Percentiles rank a stretch among this genome's conserved stretches.
These are phyloP conservation scores for Trypanosoma melophagium DNA, from an alignment of 208 protist species.

Conservation along the genomic window DNA sequence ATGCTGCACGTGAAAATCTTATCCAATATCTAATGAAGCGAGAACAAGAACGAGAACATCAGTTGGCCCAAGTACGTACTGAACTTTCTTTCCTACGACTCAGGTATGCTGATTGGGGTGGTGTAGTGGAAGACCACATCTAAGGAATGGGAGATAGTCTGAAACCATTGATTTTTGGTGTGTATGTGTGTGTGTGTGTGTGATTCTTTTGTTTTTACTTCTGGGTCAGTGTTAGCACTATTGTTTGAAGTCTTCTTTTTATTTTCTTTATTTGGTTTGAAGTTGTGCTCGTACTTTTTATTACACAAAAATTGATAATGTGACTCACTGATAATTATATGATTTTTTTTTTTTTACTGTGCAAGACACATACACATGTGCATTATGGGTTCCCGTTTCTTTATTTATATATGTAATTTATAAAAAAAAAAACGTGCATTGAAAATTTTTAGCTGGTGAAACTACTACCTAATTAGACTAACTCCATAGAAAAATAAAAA, in stretches of 20 bases:
- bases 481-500: background rate
- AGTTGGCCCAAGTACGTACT: conserved; percentile 12
- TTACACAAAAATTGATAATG: too few species aligned
- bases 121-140: background rate
- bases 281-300: too few species aligned
- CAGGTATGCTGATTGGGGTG: conserved; percentile 22
- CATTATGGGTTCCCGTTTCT: background rate
- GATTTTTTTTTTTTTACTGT: too few species aligned
- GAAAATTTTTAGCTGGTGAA: background rate
- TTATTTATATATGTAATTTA: background rate
- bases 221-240: too few species aligned
- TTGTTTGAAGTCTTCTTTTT: too few species aligned
- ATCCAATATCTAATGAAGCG: background rate
- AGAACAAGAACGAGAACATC: conserved; percentile 7
- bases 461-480: background rate
- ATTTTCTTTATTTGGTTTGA: too few species aligned
- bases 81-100: conserved; percentile 18
- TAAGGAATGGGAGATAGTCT: background rate
- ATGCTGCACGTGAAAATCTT: conserved; percentile 6
- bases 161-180: background rate
- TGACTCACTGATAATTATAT: too few species aligned
- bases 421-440: background rate
- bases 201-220: too few species aligned
- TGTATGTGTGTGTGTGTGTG: too few species aligned
- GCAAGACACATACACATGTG: too few species aligned